Base-by-base conservation (phyloP, 306 rosid species). In the Fagus sylvatica region DNA sequence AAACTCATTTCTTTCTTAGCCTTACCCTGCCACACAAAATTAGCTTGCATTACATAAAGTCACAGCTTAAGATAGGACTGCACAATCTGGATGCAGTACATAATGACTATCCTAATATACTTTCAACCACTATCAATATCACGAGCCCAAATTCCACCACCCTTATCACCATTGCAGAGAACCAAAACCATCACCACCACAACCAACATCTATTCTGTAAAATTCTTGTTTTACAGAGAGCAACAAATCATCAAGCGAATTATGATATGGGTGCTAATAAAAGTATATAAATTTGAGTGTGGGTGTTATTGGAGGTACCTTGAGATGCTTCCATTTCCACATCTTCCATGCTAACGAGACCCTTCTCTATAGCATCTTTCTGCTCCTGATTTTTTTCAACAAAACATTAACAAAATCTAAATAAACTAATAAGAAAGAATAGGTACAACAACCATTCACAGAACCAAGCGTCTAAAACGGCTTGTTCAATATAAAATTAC, bases 241-340 rank as follows among this genome's bases (percentile, higher is more conserved):
- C 28, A 22, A 22, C 28, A 22, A 22, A 22, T 22, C 28, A 22
- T 22, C 28, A 22, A 22, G 28, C 28, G 28, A 22, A 22, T 22
- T 22, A 22, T 22, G 28, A 22, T 22, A 22, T 22, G 28, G 28
- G 28, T 22, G 28, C 28, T 22, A 22, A 22, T 22, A 22, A 22
- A 22, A 22, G 28, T 22, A 22, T 22, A 22, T 22, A 22, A 22
- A 22, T 22, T 22, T 22, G 28, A 60, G 40, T 28, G 2, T 30
- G 40, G 67, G 13, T 37, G 70, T 3, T 36, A 0, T 65, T 7
- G 39, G 4, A 2, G 13, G 34, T 6, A 89, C 97, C 98, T 84
- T 89, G 87, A 56, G 94, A 89, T 53, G 88, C 92, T 30, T 92
- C 90, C 93, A 90, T 92, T 86, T 94, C 92, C 74, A 92, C 92